Evolutionary conservation across 139 green algal genomes (phyloP).

Genomic region (Volvox africanus): DNA sequence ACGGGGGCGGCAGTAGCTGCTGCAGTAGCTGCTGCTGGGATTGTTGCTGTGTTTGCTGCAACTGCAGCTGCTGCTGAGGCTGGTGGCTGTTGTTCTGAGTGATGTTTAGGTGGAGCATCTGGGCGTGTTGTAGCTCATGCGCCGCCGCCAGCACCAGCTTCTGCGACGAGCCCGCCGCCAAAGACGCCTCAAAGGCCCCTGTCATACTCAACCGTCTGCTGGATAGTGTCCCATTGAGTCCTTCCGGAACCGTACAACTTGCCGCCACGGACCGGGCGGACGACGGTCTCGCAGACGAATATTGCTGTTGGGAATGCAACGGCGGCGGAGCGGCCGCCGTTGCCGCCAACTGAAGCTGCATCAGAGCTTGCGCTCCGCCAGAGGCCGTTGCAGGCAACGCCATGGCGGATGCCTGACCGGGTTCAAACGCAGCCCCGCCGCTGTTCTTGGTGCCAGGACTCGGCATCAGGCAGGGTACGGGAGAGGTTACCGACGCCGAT

Average conservation of each 20-base stretch:
- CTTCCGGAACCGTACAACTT: neutral
- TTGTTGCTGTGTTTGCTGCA: neutral
- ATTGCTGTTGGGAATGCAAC: neutral
- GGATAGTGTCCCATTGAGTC: neutral
- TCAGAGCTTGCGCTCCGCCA: neutral
- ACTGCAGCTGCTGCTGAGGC: neutral
- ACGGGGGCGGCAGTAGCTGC: neutral
- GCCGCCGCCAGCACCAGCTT: conserved; percentile 21
- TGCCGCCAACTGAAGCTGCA: neutral
- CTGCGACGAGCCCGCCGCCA: neutral
- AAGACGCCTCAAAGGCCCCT: neutral
- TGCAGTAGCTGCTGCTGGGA: conserved; percentile 2
- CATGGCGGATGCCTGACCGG: too few species aligned
- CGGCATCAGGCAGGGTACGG: neutral
- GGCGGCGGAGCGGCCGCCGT: neutral
- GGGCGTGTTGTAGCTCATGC: neutral
- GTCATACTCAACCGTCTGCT: conserved; percentile 11
- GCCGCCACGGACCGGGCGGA: neutral
- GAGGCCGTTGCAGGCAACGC: neutral
- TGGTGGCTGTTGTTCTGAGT: neutral
- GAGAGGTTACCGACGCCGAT: neutral
- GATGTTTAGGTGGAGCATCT: neutral
- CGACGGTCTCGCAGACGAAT: neutral
- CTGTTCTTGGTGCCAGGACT: neutral
- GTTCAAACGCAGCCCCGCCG: neutral